Evolutionary conservation across 768 basidiomycete genomes (phyloP).

Genomic region (Kwoniella bestiolae): DNA sequence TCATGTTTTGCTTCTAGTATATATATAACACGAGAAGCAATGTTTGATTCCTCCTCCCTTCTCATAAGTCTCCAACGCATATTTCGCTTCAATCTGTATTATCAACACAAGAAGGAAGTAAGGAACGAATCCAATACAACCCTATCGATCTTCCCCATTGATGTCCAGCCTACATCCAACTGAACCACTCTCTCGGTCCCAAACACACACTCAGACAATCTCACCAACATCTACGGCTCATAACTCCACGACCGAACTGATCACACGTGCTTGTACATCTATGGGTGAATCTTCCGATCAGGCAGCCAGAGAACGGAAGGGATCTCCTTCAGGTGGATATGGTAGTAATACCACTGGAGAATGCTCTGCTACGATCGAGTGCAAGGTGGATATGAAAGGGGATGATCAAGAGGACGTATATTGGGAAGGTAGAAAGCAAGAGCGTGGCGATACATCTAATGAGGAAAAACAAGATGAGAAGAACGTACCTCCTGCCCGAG

Average conservation of each 20-base stretch:
- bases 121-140: too few relatives aligned
- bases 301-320: too few relatives aligned
- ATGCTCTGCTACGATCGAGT: too few relatives aligned
- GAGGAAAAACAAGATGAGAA: not conserved
- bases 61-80: not conserved
- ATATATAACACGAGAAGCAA: not conserved
- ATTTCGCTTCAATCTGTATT: too few relatives aligned
- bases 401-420: not conserved
- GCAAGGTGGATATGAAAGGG: too few relatives aligned
- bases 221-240: conserved; percentile 1
- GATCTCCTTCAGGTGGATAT: not conserved
- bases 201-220: not conserved
- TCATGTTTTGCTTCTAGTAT: not conserved
- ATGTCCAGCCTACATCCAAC: not conserved
- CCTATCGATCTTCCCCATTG: too few relatives aligned
- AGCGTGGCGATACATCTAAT: not conserved
- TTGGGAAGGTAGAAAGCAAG: conserved; percentile 7
- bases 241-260: conserved; percentile 6
- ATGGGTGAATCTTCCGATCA: too few relatives aligned
- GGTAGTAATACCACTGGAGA: too few relatives aligned
- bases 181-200: not conserved
- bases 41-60: not conserved
- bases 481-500: not conserved
- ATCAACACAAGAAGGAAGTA: too few relatives aligned
- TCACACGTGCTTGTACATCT: not conserved